Base-by-base conservation (phyloP, 108 stramenopile genomes). In the Fragilaria crotonensis region DNA sequence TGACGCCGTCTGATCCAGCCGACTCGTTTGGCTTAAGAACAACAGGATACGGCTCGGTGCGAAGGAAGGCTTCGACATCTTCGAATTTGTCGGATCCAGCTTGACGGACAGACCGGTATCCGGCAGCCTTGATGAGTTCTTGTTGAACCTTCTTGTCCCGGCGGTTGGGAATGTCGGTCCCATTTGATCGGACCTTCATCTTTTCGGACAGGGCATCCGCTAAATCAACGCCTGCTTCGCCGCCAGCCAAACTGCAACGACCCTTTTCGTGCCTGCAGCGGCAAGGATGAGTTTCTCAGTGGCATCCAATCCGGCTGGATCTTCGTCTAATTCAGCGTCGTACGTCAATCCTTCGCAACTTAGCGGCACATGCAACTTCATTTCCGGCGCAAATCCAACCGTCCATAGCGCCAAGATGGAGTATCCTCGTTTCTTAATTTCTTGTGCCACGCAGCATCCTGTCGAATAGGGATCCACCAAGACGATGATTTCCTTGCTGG, bases 1-100 rank as follows among this genome's bases (percentile, higher is more conserved):
- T 94, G 17, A 96, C 97, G 33, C 90, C 95, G 62, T 98, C 97
- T 18, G 85, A 85, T 5, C 97, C 97, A 17, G 97, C 95, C 26
- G 75, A 81, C 59, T 90, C 93, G 7, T 79, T 76, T 5, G 97
- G 97, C 68, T 98, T 98, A 22, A 98, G 63, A 2, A 98, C 93
- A 45, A 93, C 83, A 47, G 93, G 88, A 54, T 81, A 92, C 11
- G 70, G 70, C 44, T 86, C 85, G 17, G 66, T 78, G 25, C 60
- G 56, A 26, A 97, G 74, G 60, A 94, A 94, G 20, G 65, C 60
- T 51, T 88, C 83, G 22, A 95, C 88, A 0, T 84, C 87, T n/a
- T 57, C 64, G 58, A 86, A 89, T 19, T 73, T 77, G 45, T 29
- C 48, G 5, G 88, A 83, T 19, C 72, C 75, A 11, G 77, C 72